These are phyloP conservation scores for Glebionis coronaria DNA, from an alignment of 129 eudicot genomes.

Conservation along the genomic window DNA sequence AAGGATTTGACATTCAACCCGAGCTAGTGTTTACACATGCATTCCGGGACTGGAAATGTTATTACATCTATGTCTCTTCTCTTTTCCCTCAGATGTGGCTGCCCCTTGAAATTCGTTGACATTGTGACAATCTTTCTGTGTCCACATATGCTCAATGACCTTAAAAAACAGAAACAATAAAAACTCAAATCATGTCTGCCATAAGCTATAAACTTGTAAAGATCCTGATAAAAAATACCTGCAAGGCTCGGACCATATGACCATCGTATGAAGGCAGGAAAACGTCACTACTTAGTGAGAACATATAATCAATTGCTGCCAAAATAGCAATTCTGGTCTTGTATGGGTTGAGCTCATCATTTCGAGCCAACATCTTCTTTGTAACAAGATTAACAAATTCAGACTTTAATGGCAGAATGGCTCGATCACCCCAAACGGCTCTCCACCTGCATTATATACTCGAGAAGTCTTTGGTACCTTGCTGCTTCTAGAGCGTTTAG, in stretches of 20 bases:
- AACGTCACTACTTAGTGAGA: conserved; percentile 60
- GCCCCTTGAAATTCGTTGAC: conserved; percentile 35
- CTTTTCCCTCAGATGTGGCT: too few species aligned
- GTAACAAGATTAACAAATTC: too few species aligned
- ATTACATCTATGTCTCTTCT: too few species aligned
- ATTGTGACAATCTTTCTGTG: conserved; percentile 53
- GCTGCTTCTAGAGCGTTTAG: conserved; percentile 48
- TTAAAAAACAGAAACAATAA: conserved; percentile 21
- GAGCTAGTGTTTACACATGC: conserved; percentile 59
- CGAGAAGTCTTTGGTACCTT: conserved; percentile 41
- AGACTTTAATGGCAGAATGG: too few species aligned
- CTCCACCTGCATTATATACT: conserved; percentile 58
- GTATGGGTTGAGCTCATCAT: too few species aligned
- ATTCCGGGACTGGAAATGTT: too few species aligned
- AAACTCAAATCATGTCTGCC: neutral
- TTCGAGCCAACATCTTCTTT: too few species aligned
- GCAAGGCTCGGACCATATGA: conserved; percentile 63
- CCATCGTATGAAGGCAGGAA: conserved; percentile 63
- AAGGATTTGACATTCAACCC: neutral
- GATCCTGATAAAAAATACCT: conserved; percentile 32
- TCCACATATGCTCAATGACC: conserved; percentile 78
- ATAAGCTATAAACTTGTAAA: conserved; percentile 15
- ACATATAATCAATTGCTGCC: too few species aligned
- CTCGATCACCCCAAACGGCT: conserved; percentile 48
- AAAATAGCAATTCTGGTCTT: too few species aligned